Conservation (phyloP, 805 yeast genomes). For the Pichia rugopelliculosa region DNA sequence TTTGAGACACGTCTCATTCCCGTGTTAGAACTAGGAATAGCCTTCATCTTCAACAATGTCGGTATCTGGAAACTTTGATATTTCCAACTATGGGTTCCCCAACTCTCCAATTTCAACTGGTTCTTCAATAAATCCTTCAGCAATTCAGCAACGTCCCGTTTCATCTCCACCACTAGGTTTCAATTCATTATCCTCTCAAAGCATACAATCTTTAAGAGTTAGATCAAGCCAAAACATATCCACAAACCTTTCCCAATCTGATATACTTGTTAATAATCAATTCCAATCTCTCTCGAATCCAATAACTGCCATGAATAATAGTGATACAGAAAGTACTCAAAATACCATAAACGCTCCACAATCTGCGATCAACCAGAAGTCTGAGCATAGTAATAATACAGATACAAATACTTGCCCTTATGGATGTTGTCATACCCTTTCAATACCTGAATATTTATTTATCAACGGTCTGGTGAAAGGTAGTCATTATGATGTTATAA, state of each 20-base stretch:
- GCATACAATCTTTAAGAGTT: neutral
- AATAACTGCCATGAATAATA: neutral
- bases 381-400: neutral
- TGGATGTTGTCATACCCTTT: conserved; percentile 8
- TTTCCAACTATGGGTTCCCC: neutral
- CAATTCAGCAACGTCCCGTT: neutral
- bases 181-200: neutral
- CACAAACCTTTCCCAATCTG: neutral
- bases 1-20: neutral
- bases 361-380: neutral
- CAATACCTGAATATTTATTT: conserved; percentile 5
- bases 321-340: neutral
- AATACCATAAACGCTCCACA: neutral
- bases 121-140: neutral
- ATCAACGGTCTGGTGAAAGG: conserved; percentile 37
- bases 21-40: neutral
- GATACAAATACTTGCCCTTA: conserved; percentile 4
- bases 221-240: neutral
- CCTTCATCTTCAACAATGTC: neutral
- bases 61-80: neutral
- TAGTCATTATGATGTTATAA: conserved; percentile 40
- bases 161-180: neutral
- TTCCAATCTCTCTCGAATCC: too few relatives aligned
- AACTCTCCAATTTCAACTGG: neutral
- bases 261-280: too few relatives aligned